phyloP scores from a whole-genome alignment of 2,329 filamentous ascomycete genomes.

The Domatiomyces catenatus region DNA sequence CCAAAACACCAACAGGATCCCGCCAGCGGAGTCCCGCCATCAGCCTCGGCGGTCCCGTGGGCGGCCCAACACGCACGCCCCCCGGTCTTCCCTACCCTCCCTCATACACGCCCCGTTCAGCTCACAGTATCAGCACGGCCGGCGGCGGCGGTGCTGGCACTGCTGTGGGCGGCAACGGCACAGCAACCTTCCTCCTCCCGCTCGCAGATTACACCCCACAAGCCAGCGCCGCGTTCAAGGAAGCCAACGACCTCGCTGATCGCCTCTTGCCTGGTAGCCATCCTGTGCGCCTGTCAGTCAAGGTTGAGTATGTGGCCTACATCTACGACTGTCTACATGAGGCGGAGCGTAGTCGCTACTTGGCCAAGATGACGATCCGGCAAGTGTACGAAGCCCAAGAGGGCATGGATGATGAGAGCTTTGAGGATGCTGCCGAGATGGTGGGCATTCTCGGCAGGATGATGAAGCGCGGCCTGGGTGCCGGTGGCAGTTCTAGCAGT shows the following conservation, averaged over 20 bases:
- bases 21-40: conserved; percentile 32
- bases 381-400: conserved; percentile 86
- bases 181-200: conserved; percentile 64
- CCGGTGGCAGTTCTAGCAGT: conserved; percentile 9
- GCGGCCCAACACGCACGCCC: conserved; percentile 26
- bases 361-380: conserved; percentile 70
- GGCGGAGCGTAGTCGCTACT: conserved; percentile 52
- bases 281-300: conserved; percentile 73
- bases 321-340: conserved; percentile 87
- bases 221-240: conserved; percentile 66
- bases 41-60: conserved; percentile 34
- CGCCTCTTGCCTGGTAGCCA: conserved; percentile 70
- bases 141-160: conserved; percentile 1
- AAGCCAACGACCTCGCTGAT: conserved; percentile 61
- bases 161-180: conserved; percentile 21
- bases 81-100: conserved; percentile 21
- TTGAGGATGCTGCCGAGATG: conserved; percentile 75
- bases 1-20: conserved; percentile 7
- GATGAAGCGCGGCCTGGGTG: conserved; percentile 56
- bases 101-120: not conserved
- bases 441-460: conserved; percentile 76
- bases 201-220: conserved; percentile 60
- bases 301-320: conserved; percentile 85
- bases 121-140: not conserved
- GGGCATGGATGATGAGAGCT: conserved; percentile 90